phyloP scores from a whole-genome alignment of 1,284 basidiomycete genomes.

The Cryptococcus sp. region DNA sequence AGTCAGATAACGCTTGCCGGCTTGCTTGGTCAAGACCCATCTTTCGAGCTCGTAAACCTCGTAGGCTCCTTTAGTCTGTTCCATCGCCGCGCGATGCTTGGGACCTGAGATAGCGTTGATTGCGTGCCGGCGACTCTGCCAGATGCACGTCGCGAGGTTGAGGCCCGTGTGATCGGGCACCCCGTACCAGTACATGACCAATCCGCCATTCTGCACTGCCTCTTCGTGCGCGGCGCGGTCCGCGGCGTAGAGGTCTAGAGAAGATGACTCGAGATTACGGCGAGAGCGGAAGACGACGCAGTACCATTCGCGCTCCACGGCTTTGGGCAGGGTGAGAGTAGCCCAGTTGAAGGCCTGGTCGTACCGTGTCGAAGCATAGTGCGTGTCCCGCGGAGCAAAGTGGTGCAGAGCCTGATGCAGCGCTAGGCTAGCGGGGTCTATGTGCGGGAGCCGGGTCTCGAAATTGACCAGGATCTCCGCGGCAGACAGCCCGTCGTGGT shows the following conservation, averaged over 20 bases:
- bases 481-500: slow-evolving; percentile 4
- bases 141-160: slow-evolving; percentile 93
- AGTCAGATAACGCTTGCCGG: slow-evolving; percentile 61
- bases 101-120: slow-evolving; percentile 74
- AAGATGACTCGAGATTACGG: slow-evolving; percentile 57
- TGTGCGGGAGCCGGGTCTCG: slow-evolving; percentile 72
- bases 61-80: slow-evolving; percentile 72
- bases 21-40: slow-evolving; percentile 66
- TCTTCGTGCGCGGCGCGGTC: slow-evolving; percentile 86
- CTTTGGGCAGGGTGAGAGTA: slow-evolving; percentile 56
- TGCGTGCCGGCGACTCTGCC: slow-evolving; percentile 82
- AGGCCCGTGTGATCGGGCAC: slow-evolving; percentile 74
- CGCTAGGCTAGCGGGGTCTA: slow-evolving; percentile 77
- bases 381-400: slow-evolving; percentile 64
- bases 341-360: slow-evolving; percentile 81
- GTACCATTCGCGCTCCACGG: slow-evolving; percentile 72
- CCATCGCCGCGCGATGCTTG: slow-evolving; percentile 78
- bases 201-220: slow-evolving; percentile 77
- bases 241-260: slow-evolving; percentile 71
- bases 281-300: slow-evolving; percentile 84
- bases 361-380: slow-evolving; percentile 70
- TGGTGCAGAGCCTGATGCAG: slow-evolving; percentile 79
- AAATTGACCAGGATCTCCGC: slow-evolving; percentile 52
- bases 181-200: slow-evolving; percentile 83
- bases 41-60: slow-evolving; percentile 77